Percentiles rank a stretch among this genome's conserved stretches.
Evolutionary conservation across 768 basidiomycete genomes (phyloP).

Genomic region (Pilatotrama ljubarskyi): DNA sequence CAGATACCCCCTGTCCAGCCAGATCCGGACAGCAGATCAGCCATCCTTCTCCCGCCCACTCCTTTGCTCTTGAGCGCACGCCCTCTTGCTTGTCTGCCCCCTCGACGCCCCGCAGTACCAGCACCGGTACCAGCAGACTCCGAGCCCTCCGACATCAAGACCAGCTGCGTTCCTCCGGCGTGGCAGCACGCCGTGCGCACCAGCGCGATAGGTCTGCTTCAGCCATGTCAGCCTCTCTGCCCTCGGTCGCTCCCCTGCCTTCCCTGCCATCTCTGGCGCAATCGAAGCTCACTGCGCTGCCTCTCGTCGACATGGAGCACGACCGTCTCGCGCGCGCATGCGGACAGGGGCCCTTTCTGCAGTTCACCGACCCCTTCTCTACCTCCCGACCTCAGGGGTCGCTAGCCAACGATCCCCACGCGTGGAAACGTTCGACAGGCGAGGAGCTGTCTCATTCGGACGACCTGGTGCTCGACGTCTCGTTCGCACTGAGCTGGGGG

Average conservation of each 20-base stretch:
- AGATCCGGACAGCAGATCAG: slow-evolving; percentile 4
- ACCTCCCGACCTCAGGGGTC: neutral
- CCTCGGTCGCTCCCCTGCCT: neutral
- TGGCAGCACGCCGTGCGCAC: neutral
- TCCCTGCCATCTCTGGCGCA: slow-evolving; percentile 4
- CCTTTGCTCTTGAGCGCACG: neutral
- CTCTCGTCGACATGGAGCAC: slow-evolving; percentile 13
- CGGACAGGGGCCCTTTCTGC: slow-evolving; percentile 16
- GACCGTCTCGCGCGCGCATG: slow-evolving; percentile 26
- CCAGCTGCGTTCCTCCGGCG: neutral
- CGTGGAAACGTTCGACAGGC: neutral
- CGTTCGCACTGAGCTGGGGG: neutral
- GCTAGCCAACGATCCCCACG: neutral
- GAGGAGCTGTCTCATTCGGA: neutral
- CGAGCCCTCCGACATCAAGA: neutral
- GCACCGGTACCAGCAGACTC: neutral
- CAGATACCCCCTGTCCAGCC: slow-evolving; percentile 6
- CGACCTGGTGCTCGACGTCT: neutral
- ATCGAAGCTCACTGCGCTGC: slow-evolving; percentile 16
- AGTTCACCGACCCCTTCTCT: neutral
- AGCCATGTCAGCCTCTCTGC: slow-evolving; percentile 5
- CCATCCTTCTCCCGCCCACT: neutral
- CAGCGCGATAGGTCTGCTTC: neutral
- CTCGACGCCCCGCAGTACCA: slow-evolving; percentile 1
- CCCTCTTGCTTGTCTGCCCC: slow-evolving; percentile 6